Evolutionary conservation across 2,329 filamentous ascomycete genomes (phyloP).

Genomic region (Penicillium sp.): DNA sequence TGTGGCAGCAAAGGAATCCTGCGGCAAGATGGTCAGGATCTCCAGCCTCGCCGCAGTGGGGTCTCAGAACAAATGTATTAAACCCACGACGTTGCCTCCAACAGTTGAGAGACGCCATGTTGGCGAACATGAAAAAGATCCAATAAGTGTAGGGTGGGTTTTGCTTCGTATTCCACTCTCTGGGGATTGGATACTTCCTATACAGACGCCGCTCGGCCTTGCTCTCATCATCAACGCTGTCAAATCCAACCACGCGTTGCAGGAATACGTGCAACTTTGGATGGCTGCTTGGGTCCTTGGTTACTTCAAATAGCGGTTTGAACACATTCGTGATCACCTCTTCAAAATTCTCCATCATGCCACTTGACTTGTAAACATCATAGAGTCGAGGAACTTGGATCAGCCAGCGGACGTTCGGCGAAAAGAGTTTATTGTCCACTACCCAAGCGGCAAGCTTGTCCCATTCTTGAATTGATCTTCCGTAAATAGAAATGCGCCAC

Average conservation of each 20-base stretch:
- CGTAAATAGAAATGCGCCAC: conserved; percentile 98
- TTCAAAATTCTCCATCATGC: conserved; percentile 86
- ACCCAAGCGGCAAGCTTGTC: conserved; percentile 98
- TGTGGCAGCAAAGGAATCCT: conserved; percentile 89
- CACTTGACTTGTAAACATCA: conserved; percentile 91
- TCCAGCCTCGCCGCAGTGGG: conserved; percentile 95
- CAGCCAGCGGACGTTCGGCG: conserved; percentile 95
- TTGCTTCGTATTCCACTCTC: conserved; percentile 86
- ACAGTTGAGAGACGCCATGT: conserved; percentile 88
- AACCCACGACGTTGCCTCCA: conserved; percentile 91
- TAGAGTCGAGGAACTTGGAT: conserved; percentile 94
- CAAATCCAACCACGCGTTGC: conserved; percentile 93
- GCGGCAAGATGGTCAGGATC: conserved; percentile 96
- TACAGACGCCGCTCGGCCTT: conserved; percentile 94
- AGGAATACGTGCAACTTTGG: conserved; percentile 94
- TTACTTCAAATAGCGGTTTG: conserved; percentile 92
- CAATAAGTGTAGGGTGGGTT: conserved; percentile 99
- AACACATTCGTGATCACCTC: conserved; percentile 91
- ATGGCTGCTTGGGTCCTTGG: conserved; percentile 81
- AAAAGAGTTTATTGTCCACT: conserved; percentile 96
- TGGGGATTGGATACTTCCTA: conserved; percentile 91
- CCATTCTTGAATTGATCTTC: conserved; percentile 91
- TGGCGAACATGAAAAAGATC: conserved; percentile 97
- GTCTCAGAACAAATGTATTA: conserved; percentile 91
- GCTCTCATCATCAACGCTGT: conserved; percentile 97